Evolutionary conservation across 108 stramenopile species (phyloP), one percentile per base, ranked within the genome.

Genomic region (Nannochloropsis gaditana): DNA sequence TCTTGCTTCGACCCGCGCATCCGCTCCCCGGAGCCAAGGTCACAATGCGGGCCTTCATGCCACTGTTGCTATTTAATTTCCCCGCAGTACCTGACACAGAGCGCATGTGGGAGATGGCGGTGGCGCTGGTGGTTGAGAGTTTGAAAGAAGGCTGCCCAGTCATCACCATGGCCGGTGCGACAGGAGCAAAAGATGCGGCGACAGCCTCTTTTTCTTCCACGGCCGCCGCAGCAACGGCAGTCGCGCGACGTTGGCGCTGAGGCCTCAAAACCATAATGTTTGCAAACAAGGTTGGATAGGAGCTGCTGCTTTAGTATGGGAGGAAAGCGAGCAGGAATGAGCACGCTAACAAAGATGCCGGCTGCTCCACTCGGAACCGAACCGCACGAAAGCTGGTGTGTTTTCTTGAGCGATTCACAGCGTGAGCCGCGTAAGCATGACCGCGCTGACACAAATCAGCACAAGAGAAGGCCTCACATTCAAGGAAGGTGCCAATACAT

Each of bases 181-280:
- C 11, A 10, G 47, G 47, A 50, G 47, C 47, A 15, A 50, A 15
- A n/a, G 59, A 73, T 15, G 59, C 59, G n/a, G 59, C 59, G 59
- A n/a, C 59, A 15, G 59, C 59, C 19, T 73, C 59, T n/a, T n/a
- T 73, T 73, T 73, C 59, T n/a, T 73, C 59, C 59, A n/a, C 59
- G 2, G 59, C 59, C 59, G 59, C 59, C 4, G 59, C 59, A 15
- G 59, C 59, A 15, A 73, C 59, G 2, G 59, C 59, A 15, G 59
- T 73, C 59, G 59, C 59, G 59, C 59, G 59, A n/a, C 59, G 59
- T 73, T 73, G 59, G 59, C 59, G 59, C 59, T 73, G 59, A n/a
- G 59, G 59, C 59, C 59, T 15, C 8, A 73, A 73, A 8, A 73
- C 59, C 59, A 73, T 73, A n/a, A 0, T 8, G 47, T 0, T 50